Base-by-base conservation (phyloP, 805 yeast genomes). In the Saccharomycopsis oosterbeekiorum region DNA sequence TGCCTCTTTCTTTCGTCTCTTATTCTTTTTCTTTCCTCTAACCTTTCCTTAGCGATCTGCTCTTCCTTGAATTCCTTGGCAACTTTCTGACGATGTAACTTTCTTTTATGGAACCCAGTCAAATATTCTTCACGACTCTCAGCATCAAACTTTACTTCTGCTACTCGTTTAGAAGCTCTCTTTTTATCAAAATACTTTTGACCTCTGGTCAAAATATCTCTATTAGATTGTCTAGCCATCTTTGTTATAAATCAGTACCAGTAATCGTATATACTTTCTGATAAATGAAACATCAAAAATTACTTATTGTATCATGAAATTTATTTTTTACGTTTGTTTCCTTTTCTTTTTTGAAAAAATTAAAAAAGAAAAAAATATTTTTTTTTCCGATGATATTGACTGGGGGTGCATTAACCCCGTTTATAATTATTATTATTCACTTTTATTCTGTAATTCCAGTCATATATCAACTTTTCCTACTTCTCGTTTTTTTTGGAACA, bases 41-140 rank as follows among this genome's bases (percentile, higher is more conserved):
- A 78, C 67, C 82, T 82, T 1, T 84, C 84, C 65, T 82, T 75
- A 61, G 92, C 79, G 4, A 86, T 94, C 70, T 86, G 88, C 70
- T 92, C 97, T 67, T 86, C 84, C 58, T 81, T 82, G 68, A 78
- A 84, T 63, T 82, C 89, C 66, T 83, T 84, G 0, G 97, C 98
- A 65, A 86, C 84, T 75, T 90, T 92, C 74, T 88, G 88, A 71
- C 98, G 81, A 69, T 88, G 88, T 17, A 93, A 71, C 71, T 93
- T 93, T 69, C 99, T 82, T 75, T 93, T 93, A 73, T 94, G 98
- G 73, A 93, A 93, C 50, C 99, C 99, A 2, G 97, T 93, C 66
- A 93, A 75, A 71, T 84, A 93, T 64, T 93, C 96, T 37, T 78
- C 74, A 70, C 97, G 76, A n/a, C 87, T 80, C 19, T 80, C 88